phyloP scores from a whole-genome alignment of 352 stramenopile genomes.

The Pythium aphanidermatum region DNA sequence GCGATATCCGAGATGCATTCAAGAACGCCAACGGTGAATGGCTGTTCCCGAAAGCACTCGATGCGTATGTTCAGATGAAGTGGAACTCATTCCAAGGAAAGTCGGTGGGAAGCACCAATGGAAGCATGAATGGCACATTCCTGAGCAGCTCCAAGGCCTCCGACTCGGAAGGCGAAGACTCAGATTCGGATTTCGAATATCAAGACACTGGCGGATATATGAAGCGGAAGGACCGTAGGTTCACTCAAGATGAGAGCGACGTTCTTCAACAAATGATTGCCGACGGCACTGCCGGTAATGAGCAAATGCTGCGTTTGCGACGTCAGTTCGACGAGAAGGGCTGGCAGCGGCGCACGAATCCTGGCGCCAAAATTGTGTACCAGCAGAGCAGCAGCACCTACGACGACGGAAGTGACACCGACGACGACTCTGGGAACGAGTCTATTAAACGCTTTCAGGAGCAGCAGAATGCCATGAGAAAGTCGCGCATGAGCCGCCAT shows the following conservation, averaged over 20 bases:
- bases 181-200: constrained; percentile 59
- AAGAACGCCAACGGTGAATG: constrained; percentile 42
- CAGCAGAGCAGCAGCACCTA: constrained; percentile 48
- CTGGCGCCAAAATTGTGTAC: constrained; percentile 20
- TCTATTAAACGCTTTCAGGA: constrained; percentile 21
- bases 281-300: constrained; percentile 53
- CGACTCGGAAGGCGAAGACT: constrained; percentile 47
- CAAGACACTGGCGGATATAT: constrained; percentile 44
- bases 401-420: constrained; percentile 32
- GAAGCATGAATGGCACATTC: constrained; percentile 5
- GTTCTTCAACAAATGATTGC: constrained; percentile 79
- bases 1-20: constrained; percentile 47
- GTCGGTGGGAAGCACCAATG: constrained; percentile 8
- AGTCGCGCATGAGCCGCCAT: constrained; percentile 21
- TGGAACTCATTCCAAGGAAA: constrained; percentile 64
- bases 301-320: constrained; percentile 63
- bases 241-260: constrained; percentile 65
- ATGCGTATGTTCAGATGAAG: constrained; percentile 75
- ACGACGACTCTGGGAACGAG: constrained; percentile 15
- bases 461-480: constrained; percentile 36
- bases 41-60: constrained; percentile 47
- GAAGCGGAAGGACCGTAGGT: constrained; percentile 41
- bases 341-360: constrained; percentile 52
- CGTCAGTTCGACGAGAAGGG: constrained; percentile 55
- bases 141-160: constrained; percentile 15